Conservation (phyloP, 2,329 filamentous ascomycete species). For the Paracorniculantispora psalliotae region DNA sequence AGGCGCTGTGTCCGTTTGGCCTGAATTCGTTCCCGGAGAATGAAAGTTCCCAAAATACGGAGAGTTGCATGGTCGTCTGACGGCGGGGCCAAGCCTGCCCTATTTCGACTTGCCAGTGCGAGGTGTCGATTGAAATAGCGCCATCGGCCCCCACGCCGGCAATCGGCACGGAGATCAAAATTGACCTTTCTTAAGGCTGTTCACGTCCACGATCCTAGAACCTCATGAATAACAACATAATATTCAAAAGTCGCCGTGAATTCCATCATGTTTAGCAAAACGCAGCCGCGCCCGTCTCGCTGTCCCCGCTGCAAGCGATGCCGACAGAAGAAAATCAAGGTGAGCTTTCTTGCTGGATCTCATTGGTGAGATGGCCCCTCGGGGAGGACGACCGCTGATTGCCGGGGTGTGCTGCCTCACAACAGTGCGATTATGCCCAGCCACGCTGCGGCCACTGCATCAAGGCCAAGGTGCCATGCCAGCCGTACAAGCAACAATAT, state of each 20-base stretch:
- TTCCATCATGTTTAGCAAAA: background rate
- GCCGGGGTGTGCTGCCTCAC: background rate
- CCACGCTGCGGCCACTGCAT: background rate
- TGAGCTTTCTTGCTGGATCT: background rate
- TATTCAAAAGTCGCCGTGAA: background rate
- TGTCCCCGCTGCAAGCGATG: background rate
- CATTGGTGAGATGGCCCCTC: background rate
- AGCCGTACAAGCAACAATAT: background rate
- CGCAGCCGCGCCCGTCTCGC: background rate
- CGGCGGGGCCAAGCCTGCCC: background rate
- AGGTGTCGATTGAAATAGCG: background rate
- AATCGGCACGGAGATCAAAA: background rate
- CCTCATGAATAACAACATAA: background rate
- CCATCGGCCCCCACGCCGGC: background rate
- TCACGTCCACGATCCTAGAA: background rate
- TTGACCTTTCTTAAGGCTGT: background rate
- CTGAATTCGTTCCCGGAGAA: background rate
- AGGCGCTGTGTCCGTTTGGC: background rate
- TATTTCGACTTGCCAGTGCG: background rate
- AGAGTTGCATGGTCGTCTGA: background rate
- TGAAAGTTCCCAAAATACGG: background rate
- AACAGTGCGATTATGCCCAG: background rate
- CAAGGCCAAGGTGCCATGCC: background rate
- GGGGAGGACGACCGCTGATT: background rate
- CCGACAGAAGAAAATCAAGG: conserved; percentile 1